Conservation (phyloP, 2,329 filamentous ascomycete genomes). For the Pseudogymnoascus sp. region DNA sequence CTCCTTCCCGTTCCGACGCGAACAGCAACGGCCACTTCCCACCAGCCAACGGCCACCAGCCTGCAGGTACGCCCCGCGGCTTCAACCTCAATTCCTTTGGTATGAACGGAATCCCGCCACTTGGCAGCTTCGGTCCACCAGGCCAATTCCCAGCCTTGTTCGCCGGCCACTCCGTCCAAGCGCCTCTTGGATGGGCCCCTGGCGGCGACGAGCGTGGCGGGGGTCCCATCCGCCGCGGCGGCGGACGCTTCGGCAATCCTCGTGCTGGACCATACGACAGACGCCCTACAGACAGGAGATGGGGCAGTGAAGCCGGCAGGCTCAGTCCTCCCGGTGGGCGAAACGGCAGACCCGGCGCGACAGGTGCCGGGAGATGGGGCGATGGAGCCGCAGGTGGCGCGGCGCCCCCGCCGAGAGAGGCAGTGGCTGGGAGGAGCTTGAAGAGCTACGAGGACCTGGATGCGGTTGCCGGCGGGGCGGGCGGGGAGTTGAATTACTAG, state of each 20-base stretch:
- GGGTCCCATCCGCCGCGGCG: constrained; percentile 64
- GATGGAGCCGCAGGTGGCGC: constrained; percentile 67
- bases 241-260: constrained; percentile 49
- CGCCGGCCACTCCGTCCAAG: constrained; percentile 38
- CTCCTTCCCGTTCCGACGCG: constrained; percentile 83
- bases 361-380: constrained; percentile 56
- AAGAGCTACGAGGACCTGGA: constrained; percentile 98
- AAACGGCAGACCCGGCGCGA: constrained; percentile 39
- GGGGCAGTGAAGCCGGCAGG: constrained; percentile 39
- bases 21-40: constrained; percentile 96
- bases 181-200: constrained; percentile 41
- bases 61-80: constrained; percentile 79
- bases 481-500: constrained; percentile 85
- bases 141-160: constrained; percentile 49
- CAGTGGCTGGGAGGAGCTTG: constrained; percentile 82
- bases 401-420: constrained; percentile 78
- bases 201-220: constrained; percentile 47
- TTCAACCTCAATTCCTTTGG: constrained; percentile 77
- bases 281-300: constrained; percentile 49
- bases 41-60: constrained; percentile 65
- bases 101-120: constrained; percentile 49
- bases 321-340: constrained; percentile 46
- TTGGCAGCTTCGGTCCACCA: constrained; percentile 50
- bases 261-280: constrained; percentile 70
- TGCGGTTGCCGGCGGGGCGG: constrained; percentile 66